Percentiles rank a stretch among this genome's conserved stretches.
Conservation (phyloP, 2,329 filamentous ascomycete species). For the Fusarium agapanthi region DNA sequence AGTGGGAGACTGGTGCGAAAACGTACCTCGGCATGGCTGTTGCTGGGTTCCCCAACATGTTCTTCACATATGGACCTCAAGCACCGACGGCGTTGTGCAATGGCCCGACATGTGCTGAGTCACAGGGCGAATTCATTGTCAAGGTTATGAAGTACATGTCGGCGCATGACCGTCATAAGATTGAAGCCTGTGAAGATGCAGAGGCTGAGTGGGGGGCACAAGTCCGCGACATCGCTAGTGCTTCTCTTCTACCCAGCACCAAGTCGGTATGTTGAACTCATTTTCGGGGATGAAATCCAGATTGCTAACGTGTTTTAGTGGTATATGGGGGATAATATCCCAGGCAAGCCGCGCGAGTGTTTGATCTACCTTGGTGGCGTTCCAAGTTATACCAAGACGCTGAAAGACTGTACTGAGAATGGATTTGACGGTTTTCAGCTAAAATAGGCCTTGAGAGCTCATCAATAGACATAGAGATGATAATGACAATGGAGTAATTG, state of each 20-base stretch:
- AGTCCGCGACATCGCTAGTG: not conserved
- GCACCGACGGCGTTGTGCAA: not conserved
- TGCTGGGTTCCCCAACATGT: not conserved
- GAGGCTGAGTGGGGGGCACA: not conserved
- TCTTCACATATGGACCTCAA: conserved; percentile 14
- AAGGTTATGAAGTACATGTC: not conserved
- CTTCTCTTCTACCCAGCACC: not conserved
- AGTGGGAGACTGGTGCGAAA: not conserved
- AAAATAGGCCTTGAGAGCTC: not conserved
- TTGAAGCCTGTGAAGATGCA: not conserved
- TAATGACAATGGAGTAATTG: fast-evolving
- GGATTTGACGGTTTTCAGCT: not conserved
- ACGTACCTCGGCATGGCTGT: not conserved
- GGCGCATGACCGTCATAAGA: not conserved
- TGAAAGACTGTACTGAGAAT: not conserved
- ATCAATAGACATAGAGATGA: not conserved
- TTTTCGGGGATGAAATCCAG: too few species aligned
- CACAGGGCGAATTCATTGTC: not conserved
- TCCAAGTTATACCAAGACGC: not conserved
- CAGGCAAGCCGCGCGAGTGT: not conserved
- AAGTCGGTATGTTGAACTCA: not conserved
- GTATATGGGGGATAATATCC: not conserved
- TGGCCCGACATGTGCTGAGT: not conserved
- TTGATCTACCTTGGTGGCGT: not conserved
- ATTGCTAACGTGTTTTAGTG: not conserved